Conservation (phyloP, 495 filamentous ascomycete genomes). For the Aspergillus sclerotioniger region DNA sequence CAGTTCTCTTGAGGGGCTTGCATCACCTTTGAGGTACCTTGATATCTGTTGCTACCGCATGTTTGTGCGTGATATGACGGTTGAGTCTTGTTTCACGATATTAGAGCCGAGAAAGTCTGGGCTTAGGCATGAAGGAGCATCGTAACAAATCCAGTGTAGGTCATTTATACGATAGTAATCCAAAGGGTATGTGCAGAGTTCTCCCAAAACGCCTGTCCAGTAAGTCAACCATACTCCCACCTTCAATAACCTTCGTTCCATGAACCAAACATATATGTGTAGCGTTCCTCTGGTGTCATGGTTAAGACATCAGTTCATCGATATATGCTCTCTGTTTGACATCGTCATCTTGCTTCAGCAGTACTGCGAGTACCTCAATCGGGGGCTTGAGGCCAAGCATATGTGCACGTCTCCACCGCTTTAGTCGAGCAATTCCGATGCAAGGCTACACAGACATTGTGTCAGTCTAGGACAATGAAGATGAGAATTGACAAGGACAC, state of each 20-base stretch:
- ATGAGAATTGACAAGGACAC: neutral
- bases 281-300: neutral
- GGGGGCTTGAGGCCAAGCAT: constrained; percentile 78
- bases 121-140: neutral
- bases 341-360: constrained; percentile 64
- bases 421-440: constrained; percentile 76
- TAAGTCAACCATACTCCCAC: constrained; percentile 8
- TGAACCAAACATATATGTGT: constrained; percentile 1
- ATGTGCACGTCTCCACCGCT: constrained; percentile 86
- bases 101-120: neutral
- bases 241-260: constrained; percentile 1
- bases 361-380: constrained; percentile 83
- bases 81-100: neutral
- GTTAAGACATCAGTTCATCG: constrained; percentile 68
- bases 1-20: too few species aligned
- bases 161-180: neutral
- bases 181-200: constrained; percentile 15
- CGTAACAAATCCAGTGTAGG: neutral
- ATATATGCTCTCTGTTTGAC: constrained; percentile 65
- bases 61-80: neutral
- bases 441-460: constrained; percentile 62
- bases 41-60: neutral
- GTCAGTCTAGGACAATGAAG: neutral
- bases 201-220: constrained; percentile 10
- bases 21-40: too few species aligned